Conservation (phyloP, 2,329 filamentous ascomycete species). For the Epichloe amarillans region DNA sequence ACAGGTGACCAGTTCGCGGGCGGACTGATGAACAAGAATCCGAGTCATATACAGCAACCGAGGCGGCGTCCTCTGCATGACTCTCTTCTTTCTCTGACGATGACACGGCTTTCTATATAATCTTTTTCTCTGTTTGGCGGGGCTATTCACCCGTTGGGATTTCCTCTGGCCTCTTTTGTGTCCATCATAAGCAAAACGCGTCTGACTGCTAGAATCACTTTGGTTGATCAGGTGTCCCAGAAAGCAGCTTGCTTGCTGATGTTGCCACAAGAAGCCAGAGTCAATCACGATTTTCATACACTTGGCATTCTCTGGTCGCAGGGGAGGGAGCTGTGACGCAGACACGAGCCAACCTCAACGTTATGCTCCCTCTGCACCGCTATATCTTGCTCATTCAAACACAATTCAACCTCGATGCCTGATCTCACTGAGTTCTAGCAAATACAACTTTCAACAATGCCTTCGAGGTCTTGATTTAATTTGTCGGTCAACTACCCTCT, state of each 20-base stretch:
- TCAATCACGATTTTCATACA: not conserved
- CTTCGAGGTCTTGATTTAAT: not conserved
- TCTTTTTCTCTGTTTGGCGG: slow-evolving; percentile 1
- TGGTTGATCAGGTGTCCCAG: not conserved
- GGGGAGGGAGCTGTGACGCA: not conserved
- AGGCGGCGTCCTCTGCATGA: slow-evolving; percentile 19
- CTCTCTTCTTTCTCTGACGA: slow-evolving; percentile 16
- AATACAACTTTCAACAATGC: not conserved
- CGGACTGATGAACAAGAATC: slow-evolving; percentile 8
- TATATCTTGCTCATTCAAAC: not conserved
- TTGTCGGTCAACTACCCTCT: not conserved
- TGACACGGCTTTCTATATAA: slow-evolving; percentile 15
- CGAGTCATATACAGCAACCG: slow-evolving; percentile 18
- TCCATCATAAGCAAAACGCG: too few relatives aligned
- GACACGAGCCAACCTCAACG: not conserved
- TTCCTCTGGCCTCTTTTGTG: not conserved
- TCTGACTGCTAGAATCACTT: not conserved
- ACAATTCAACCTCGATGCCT: not conserved
- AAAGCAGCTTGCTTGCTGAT: not conserved
- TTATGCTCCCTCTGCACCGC: not conserved
- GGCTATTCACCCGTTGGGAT: too few relatives aligned
- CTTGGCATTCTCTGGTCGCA: not conserved
- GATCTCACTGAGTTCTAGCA: not conserved
- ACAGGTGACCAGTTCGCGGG: slow-evolving; percentile 4
- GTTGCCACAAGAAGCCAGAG: not conserved